phyloP scores from a whole-genome alignment of 169 alveolate species.

The Perkinsus chesapeaki region DNA sequence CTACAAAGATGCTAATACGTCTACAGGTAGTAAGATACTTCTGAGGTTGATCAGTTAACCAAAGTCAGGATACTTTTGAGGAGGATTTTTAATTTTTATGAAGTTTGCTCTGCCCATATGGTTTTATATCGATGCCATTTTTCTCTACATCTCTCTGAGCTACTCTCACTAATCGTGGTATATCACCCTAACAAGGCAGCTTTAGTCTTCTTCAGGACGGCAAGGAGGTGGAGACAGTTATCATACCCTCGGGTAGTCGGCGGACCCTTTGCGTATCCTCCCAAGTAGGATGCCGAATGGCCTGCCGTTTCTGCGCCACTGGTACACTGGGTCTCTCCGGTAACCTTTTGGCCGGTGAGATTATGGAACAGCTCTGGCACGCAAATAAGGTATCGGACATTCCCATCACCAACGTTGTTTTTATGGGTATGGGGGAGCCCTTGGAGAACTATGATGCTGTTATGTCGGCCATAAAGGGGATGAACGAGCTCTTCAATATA shows the following conservation, averaged over 20 bases:
- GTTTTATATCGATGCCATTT: no score
- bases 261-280: conserved; percentile 38
- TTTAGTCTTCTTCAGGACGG: background rate
- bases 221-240: background rate
- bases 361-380: conserved; percentile 39
- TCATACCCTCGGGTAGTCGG: background rate
- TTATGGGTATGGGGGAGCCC: conserved; percentile 60
- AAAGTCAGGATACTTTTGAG: no score
- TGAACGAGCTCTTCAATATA: conserved; percentile 17
- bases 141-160: no score
- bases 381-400: conserved; percentile 19
- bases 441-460: conserved; percentile 45
- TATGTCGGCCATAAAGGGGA: conserved; percentile 24
- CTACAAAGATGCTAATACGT: background rate
- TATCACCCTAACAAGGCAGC: no score
- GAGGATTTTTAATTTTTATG: no score
- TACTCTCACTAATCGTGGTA: no score
- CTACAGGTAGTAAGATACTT: background rate
- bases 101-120: no score
- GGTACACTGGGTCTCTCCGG: conserved; percentile 44
- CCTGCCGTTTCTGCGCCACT: conserved; percentile 47
- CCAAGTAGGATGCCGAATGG: conserved; percentile 52
- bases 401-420: conserved; percentile 41
- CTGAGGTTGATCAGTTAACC: no score
- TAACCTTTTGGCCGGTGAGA: conserved; percentile 43